Evolutionary conservation across 192 early-diverging fungal species (phyloP).

Genomic region (Thamnidium elegans): DNA sequence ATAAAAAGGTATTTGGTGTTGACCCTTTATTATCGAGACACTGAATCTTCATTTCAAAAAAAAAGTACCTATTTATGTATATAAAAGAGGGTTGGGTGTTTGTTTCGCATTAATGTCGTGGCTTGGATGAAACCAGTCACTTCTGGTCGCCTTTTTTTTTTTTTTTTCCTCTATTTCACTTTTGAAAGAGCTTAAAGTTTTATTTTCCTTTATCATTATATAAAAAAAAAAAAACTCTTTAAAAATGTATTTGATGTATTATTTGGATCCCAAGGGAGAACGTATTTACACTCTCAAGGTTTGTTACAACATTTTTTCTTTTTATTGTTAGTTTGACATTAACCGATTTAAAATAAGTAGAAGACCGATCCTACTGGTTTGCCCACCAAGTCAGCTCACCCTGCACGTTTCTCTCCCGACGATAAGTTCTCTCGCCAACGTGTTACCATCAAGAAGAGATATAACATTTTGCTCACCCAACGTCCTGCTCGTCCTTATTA

Average conservation of each 20-base stretch:
- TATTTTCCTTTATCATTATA: background rate
- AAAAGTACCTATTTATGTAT: too few species aligned
- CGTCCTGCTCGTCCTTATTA: constrained; percentile 33
- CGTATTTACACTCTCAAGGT: constrained; percentile 96
- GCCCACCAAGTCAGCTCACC: constrained; percentile 96
- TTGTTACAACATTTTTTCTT: background rate
- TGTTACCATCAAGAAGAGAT: constrained; percentile 94
- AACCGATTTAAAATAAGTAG: constrained; percentile 41
- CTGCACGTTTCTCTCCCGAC: constrained; percentile 98
- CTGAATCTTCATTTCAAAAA: constrained; percentile 27
- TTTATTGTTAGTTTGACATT: background rate
- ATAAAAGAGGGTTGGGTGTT: background rate
- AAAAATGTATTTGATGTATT: constrained; percentile 93
- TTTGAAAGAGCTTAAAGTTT: background rate
- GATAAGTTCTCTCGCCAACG: constrained; percentile 98
- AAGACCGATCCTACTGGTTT: constrained; percentile 75
- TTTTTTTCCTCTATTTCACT: background rate
- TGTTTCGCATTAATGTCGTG: background rate
- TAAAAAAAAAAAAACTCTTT: background rate
- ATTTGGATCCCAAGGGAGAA: constrained; percentile 73
- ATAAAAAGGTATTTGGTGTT: constrained; percentile 21
- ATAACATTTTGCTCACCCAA: constrained; percentile 80
- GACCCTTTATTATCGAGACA: constrained; percentile 20
- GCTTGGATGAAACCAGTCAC: background rate
- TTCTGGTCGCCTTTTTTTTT: background rate